phyloP scores from a whole-genome alignment of 192 early-diverging fungal species.

The Coemansia sp. region DNA sequence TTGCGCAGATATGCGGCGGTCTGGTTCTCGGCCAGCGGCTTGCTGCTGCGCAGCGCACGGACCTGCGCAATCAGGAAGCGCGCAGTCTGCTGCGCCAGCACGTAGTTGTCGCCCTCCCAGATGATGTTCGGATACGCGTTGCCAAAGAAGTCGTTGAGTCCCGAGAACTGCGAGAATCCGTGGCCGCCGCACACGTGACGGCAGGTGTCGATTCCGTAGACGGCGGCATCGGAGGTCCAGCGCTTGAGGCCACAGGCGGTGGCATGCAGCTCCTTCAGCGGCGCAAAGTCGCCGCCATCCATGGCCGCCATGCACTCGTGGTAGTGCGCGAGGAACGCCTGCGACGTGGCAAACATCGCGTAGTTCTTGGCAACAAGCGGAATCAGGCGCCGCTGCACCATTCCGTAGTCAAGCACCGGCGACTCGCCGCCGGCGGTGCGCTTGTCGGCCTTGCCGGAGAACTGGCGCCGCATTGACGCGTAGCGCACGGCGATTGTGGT shows the following conservation, averaged over 20 bases:
- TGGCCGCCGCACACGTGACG: slow-evolving; percentile 77
- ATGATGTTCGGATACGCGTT: slow-evolving; percentile 75
- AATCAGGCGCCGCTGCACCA: slow-evolving; percentile 76
- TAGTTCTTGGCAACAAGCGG: slow-evolving; percentile 73
- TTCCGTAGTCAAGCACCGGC: slow-evolving; percentile 73
- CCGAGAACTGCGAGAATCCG: slow-evolving; percentile 75
- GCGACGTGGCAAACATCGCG: slow-evolving; percentile 70
- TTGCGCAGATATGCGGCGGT: slow-evolving; percentile 33
- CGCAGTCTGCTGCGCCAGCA: slow-evolving; percentile 83
- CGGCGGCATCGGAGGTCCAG: slow-evolving; percentile 67
- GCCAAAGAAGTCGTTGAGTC: slow-evolving; percentile 66
- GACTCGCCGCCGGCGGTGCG: slow-evolving; percentile 55
- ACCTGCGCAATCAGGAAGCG: slow-evolving; percentile 77
- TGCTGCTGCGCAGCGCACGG: slow-evolving; percentile 56
- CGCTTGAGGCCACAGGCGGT: slow-evolving; percentile 74
- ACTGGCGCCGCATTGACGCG: slow-evolving; percentile 72
- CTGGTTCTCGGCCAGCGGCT: slow-evolving; percentile 41
- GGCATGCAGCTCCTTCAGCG: slow-evolving; percentile 74
- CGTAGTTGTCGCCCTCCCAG: slow-evolving; percentile 85
- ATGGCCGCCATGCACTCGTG: slow-evolving; percentile 61
- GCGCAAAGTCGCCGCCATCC: slow-evolving; percentile 61
- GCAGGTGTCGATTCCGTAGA: slow-evolving; percentile 74
- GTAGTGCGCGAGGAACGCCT: slow-evolving; percentile 66
- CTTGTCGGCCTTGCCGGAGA: slow-evolving; percentile 57
- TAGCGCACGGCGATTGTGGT: slow-evolving; percentile 74